Base-by-base conservation (phyloP, 805 yeast species). In the Spathaspora sp. region DNA sequence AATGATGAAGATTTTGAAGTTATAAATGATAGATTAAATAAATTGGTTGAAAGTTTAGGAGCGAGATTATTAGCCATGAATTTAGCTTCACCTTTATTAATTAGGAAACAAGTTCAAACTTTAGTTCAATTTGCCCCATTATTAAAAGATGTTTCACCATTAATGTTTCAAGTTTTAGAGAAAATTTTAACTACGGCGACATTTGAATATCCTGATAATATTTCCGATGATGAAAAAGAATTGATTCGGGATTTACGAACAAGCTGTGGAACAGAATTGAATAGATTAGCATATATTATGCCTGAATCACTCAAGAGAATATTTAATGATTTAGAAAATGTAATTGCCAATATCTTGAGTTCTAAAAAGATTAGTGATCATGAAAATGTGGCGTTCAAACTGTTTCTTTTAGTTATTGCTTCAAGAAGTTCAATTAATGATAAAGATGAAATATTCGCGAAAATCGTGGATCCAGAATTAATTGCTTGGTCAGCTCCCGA, bases 101-200 rank as follows among this genome's bases (percentile, higher is more conserved):
- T 88, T 55, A 81, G 96, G 58, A 91, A 89, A 60, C 88, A 89
- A 61, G 86, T 91, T 16, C 98, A 94, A 68, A 89, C 96, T 14
- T 76, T 91, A 59, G 98, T 96, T 16, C 96, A 93, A 66, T 94
- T 94, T 64, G 87, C 97, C 14, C 97, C 98, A 1, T 74, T 91
- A 55, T 73, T 94, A 55, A 89, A 89, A 62, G 94, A 88, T 56
- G 84, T 81, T 9, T 83, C 83, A 45, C 80, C 79, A 9, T 73
- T 91, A 46, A 83, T 94, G 81, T 89, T 94, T 67, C 80, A 83
- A 51, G 87, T 94, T 11, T 73, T 94, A 52, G 98, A 94, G 64
- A 88, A 86, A 57, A 89, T 88, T 32, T 72, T 89, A n/a, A 82
- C 86, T 53, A 85, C 90, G 2, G 89, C 96, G 1, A 93, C 97